Evolutionary conservation across 352 stramenopile genomes (phyloP), one percentile per base, ranked within the genome.

Genomic region (Discostella stelligera): DNA sequence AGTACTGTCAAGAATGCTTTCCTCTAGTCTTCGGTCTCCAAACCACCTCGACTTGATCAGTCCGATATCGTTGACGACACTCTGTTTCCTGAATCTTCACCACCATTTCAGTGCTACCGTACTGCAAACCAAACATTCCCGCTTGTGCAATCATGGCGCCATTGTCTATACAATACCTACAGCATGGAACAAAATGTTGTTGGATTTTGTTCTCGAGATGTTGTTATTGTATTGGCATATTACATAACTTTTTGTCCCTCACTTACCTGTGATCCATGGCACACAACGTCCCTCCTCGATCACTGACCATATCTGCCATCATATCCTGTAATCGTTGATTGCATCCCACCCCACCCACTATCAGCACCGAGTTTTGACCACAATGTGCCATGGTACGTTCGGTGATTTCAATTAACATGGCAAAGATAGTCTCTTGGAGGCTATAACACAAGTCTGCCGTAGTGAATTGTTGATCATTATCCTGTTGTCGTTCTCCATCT

Each of bases 101-200:
- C 4, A 84, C 89, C 65, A 84, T 65, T 37, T 60, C 65, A 30
- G 78, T 50, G 13, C 93, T 87, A 44, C 96, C 96, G 83, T 98
- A 96, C 83, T 98, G 95, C 71, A 98, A 98, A 62, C 97, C 92
- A 53, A 99, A 94, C 14, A 99, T 97, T 20, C 97, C 98, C 16
- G 97, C 98, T 87, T 99, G 97, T 23, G 97, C 97, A 83, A 99
- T 99, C 98, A 99, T 99, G 6, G 96, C 97, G 7, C 98, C 98
- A 83, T 99, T 99, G 88, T 99, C 98, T 76, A 99, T 98, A 78
- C 97, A 99, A 91, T 99, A 99, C 67, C 92, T 72, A 80, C 2
- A 14, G 16, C 1, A 55, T 55, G 11, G 10, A 32, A 14, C n/a
- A n/a, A n/a, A n/a, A n/a, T n/a, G n/a, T n/a, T n/a, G n/a, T n/a